Evolutionary conservation across 495 filamentous ascomycete genomes (phyloP), one percentile per base, ranked within the genome.

Genomic region (Apiosordaria backusii): DNA sequence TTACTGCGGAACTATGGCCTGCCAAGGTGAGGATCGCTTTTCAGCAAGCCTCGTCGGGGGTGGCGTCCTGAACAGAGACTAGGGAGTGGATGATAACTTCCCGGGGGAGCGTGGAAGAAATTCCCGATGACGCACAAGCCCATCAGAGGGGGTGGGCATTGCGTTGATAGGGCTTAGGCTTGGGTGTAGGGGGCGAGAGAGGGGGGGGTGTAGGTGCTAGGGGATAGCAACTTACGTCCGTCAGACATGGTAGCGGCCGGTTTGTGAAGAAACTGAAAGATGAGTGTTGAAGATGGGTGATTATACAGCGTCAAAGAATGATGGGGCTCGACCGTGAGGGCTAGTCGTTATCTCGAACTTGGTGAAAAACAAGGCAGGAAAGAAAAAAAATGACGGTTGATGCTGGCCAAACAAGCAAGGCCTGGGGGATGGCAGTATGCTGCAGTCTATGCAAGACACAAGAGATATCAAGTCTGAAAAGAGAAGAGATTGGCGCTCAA

Each of bases 201-300:
- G 58, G 54, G 21, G 35, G 54, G 62, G 19, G 25, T 26, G 61
- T 23, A 22, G 45, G 18, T 40, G 24, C 45, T 45, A 59, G 24
- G 53, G 29, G 63, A 64, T 25, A 53, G 45, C 61, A 40, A 76
- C 74, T 29, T 74, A 77, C 75, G 71, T 70, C 75, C 75, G 68
- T 77, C 75, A 40, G 72, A 57, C 75, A 77, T 77, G 23, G 60
- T 71, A 52, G 54, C 65, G 67, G 50, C 53, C 25, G 55, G 23
- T 9, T 45, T 45, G 10, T 23, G 13, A 55, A 53, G 21, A 13
- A n/a, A 23, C 22, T 58, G 23, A 26, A 22, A 50, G 55, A 54
- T 40, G 40, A 26, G 58, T 3, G 63, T 26, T n/a, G 60, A n/a
- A 29, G 58, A 22, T 40, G 22, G 52, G 35, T 18, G 35, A 45